A percentile compares a stretch with the other conserved stretches of the same genome.
These are phyloP conservation scores for Acer campestre DNA, from an alignment of 345 rosid genomes.

Conservation along the genomic window DNA sequence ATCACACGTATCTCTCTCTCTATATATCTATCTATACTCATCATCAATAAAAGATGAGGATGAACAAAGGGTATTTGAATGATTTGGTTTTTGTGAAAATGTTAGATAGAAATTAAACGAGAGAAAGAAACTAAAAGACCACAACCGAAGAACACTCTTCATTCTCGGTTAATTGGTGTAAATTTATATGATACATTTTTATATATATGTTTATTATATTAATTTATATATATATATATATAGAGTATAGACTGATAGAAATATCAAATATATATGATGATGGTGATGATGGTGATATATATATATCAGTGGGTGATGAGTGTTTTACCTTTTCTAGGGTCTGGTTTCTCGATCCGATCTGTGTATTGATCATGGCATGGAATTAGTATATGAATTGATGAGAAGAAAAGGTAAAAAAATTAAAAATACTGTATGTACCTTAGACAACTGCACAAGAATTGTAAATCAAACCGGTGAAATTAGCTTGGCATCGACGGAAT, in stretches of 20 bases:
- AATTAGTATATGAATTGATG: no score
- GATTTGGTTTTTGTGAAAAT: constrained; percentile 21
- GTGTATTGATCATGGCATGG: constrained; percentile 6
- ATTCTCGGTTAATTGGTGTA: constrained; percentile 12
- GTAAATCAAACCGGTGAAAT: no score
- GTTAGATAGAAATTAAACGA: not conserved
- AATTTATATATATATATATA: no score
- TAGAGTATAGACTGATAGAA: not conserved
- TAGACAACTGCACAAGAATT: no score
- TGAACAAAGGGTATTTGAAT: not conserved
- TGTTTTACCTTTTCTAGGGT: constrained; percentile 23
- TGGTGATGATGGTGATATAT: not conserved
- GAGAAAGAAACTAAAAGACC: not conserved
- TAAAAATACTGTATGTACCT: no score
- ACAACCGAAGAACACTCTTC: not conserved
- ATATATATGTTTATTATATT: not conserved
- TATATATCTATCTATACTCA: not conserved
- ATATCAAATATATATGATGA: constrained; percentile 5
- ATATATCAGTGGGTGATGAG: constrained; percentile 3
- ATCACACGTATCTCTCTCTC: not conserved
- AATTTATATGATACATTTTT: not conserved
- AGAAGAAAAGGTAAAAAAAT: no score
- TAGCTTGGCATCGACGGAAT: no score
- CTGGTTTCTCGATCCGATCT: constrained; percentile 8
- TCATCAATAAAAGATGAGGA: constrained; percentile 1